These are phyloP conservation scores for Xylaria cubensis DNA, from an alignment of 495 filamentous ascomycete genomes.

Conservation along the genomic window DNA sequence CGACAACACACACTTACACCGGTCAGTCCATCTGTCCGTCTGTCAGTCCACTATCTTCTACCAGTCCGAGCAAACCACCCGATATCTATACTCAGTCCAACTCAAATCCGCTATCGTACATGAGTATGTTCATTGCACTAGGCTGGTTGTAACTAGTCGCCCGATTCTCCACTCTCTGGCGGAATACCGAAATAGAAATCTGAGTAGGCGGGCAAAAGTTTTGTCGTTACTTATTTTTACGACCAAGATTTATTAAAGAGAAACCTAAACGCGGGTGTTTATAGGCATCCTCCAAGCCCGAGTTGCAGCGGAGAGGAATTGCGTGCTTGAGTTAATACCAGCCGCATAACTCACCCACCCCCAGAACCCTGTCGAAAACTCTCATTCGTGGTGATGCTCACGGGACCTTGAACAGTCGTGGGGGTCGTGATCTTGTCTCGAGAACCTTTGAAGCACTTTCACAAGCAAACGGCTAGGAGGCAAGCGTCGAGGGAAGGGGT, in stretches of 20 bases:
- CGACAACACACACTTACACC: neutral
- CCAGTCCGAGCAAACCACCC: neutral
- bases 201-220: neutral
- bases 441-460: neutral
- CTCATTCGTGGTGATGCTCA: slow-evolving; percentile 35
- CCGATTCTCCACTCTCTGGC: slow-evolving; percentile 17
- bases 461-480: neutral
- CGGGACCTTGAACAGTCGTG: slow-evolving; percentile 37
- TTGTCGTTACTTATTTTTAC: slow-evolving; percentile 20
- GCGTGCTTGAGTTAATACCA: slow-evolving; percentile 33
- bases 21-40: neutral
- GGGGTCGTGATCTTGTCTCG: slow-evolving; percentile 28
- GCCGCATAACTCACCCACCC: slow-evolving; percentile 23
- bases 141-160: slow-evolving; percentile 1
- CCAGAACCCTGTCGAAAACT: slow-evolving; percentile 4
- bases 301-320: slow-evolving; percentile 32
- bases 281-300: slow-evolving; percentile 14
- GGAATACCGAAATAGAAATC: slow-evolving; percentile 10
- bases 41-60: neutral
- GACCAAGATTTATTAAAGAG: neutral
- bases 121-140: neutral
- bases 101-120: neutral
- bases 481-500: neutral
- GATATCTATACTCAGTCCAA: neutral
- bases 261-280: slow-evolving; percentile 22